Conservation (phyloP, 2,329 filamentous ascomycete species). For the Fusarium xylarioides region DNA sequence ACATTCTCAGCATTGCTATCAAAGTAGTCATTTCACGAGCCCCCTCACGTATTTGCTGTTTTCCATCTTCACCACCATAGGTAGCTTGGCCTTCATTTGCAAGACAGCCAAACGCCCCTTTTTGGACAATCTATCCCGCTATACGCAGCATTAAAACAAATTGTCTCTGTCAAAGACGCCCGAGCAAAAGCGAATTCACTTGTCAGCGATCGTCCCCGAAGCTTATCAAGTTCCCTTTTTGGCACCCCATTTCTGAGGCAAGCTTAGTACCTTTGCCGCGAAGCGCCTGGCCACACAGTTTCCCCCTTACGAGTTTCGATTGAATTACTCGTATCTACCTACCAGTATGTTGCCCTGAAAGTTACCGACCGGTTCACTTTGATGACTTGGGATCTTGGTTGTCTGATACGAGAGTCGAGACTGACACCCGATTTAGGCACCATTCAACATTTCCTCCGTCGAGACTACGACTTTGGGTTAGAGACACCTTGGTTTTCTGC, state of each 20-base stretch:
- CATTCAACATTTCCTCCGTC: not conserved
- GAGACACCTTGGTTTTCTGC: not conserved
- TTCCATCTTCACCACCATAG: conserved; percentile 23
- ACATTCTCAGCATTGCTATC: not conserved
- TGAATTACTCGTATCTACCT: not conserved
- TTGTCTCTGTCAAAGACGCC: conserved; percentile 30
- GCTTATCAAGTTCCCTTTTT: not conserved
- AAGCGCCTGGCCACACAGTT: not conserved
- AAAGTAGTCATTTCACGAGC: not conserved
- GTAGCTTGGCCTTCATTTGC: conserved; percentile 29
- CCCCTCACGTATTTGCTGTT: not conserved
- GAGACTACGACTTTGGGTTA: not conserved
- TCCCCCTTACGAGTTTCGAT: not conserved
- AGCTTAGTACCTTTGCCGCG: not conserved
- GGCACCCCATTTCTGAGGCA: not conserved
- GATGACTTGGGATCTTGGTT: not conserved
- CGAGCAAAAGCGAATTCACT: conserved; percentile 18
- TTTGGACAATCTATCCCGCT: conserved; percentile 42
- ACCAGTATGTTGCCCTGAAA: not conserved
- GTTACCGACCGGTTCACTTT: not conserved
- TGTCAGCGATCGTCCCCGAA: conserved; percentile 22
- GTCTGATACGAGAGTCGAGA: not conserved
- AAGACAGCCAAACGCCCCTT: conserved; percentile 22
- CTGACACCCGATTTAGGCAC: not conserved
- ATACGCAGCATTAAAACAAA: conserved; percentile 42